phyloP scores from a whole-genome alignment of 2,329 filamentous ascomycete genomes.

The Neonectria ditissima region DNA sequence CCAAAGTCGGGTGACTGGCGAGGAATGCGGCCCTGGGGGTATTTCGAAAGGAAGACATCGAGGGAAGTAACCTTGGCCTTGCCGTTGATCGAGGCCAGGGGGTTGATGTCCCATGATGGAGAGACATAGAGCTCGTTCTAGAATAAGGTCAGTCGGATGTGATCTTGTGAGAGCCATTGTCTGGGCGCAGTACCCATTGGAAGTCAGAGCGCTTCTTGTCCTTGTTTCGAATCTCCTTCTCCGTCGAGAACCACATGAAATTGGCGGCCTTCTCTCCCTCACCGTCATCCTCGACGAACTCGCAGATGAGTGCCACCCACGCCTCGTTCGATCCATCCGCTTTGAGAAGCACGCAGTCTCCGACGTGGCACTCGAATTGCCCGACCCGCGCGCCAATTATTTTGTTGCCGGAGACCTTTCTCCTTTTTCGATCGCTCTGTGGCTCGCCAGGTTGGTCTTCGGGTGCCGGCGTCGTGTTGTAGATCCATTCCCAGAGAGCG shows the following conservation, averaged over 20 bases:
- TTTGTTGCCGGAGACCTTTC: slow-evolving; percentile 52
- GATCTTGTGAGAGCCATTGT: neutral
- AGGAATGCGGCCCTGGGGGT: slow-evolving; percentile 81
- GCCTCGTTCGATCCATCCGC: slow-evolving; percentile 87
- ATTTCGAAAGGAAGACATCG: slow-evolving; percentile 72
- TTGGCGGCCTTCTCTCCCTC: slow-evolving; percentile 77
- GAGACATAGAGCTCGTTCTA: slow-evolving; percentile 94
- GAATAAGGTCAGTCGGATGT: neutral
- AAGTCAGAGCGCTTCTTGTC: slow-evolving; percentile 86
- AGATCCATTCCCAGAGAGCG: slow-evolving; percentile 84
- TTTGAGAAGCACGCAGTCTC: slow-evolving; percentile 88
- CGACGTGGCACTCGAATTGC: slow-evolving; percentile 80
- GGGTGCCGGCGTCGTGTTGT: slow-evolving; percentile 56
- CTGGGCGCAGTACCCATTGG: slow-evolving; percentile 65
- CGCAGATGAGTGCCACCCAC: slow-evolving; percentile 91
- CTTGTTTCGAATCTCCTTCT: slow-evolving; percentile 87
- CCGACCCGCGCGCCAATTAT: slow-evolving; percentile 89
- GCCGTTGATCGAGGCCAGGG: slow-evolving; percentile 89
- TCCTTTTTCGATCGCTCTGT: slow-evolving; percentile 51
- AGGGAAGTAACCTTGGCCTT: slow-evolving; percentile 85
- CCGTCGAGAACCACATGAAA: slow-evolving; percentile 96
- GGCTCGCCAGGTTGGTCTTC: slow-evolving; percentile 42
- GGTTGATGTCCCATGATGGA: slow-evolving; percentile 86
- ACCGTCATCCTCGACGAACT: slow-evolving; percentile 81
- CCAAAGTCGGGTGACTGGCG: slow-evolving; percentile 79